Evolutionary conservation across 2,329 filamentous ascomycete genomes (phyloP).

Genomic region (Grosmannia clavigera): DNA sequence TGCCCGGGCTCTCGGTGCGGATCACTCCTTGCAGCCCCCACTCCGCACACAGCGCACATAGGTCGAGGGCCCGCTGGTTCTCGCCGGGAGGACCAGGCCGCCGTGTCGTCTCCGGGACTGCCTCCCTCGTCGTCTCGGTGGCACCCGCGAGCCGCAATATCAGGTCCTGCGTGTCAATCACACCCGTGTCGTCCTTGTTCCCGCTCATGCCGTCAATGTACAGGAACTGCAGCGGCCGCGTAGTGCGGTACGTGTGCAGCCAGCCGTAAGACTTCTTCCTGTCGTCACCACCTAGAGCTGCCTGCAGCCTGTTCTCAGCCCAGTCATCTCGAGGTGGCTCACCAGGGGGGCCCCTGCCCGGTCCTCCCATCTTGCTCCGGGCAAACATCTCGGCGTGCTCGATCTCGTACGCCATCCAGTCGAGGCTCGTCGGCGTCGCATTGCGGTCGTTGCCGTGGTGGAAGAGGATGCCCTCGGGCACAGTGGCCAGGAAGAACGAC

Average conservation of each 20-base stretch:
- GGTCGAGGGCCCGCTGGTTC: background rate
- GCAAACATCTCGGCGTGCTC: conserved; percentile 62
- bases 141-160: conserved; percentile 19
- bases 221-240: conserved; percentile 44
- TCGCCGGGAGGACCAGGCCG: background rate
- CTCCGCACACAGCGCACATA: background rate
- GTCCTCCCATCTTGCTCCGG: conserved; percentile 5
- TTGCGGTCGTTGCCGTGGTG: conserved; percentile 48
- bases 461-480: conserved; percentile 51
- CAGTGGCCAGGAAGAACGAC: conserved; percentile 52
- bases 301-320: background rate
- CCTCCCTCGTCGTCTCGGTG: background rate
- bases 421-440: conserved; percentile 34
- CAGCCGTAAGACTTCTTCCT: conserved; percentile 31
- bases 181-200: conserved; percentile 42
- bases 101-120: background rate
- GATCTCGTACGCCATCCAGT: conserved; percentile 68
- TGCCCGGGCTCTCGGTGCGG: conserved; percentile 5
- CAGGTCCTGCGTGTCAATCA: conserved; percentile 54
- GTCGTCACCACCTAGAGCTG: background rate
- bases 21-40: conserved; percentile 5
- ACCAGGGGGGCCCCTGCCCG: background rate
- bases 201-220: conserved; percentile 45
- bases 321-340: too few species aligned
- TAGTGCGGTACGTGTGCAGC: conserved; percentile 53